Conservation (phyloP, 2,329 filamentous ascomycete species). For the Chaetomium strumarium region DNA sequence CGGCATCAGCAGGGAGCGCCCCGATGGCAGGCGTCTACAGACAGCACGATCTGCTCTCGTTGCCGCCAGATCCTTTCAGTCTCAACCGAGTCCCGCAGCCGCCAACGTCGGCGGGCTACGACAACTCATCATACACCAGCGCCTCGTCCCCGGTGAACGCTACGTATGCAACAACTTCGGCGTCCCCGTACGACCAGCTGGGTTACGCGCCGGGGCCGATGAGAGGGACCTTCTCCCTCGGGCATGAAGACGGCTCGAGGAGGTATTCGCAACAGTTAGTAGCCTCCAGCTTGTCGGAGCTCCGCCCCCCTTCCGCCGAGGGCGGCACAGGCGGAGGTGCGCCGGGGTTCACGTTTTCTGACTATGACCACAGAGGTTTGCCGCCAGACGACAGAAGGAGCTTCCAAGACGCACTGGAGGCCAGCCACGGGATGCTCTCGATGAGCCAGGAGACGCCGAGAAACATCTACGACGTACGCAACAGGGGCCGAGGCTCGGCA, state of each 20-base stretch:
- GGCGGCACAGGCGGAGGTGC: conserved; percentile 31
- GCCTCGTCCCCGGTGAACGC: conserved; percentile 61
- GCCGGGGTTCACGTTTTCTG: conserved; percentile 59
- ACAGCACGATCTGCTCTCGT: conserved; percentile 62
- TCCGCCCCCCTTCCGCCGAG: conserved; percentile 33
- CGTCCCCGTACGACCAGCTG: conserved; percentile 67
- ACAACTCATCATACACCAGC: conserved; percentile 62
- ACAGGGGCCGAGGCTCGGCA: conserved; percentile 61
- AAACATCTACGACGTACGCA: conserved; percentile 73
- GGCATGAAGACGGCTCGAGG: conserved; percentile 51
- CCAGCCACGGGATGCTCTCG: conserved; percentile 88
- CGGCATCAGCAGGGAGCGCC: conserved; percentile 68
- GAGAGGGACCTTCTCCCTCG: conserved; percentile 52
- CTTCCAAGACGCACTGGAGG: conserved; percentile 74
- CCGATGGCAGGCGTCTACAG: conserved; percentile 49
- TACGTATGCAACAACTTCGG: conserved; percentile 61
- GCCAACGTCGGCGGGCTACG: conserved; percentile 59
- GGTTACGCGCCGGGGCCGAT: conserved; percentile 65
- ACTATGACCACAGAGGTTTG: conserved; percentile 42
- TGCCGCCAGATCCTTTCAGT: conserved; percentile 68
- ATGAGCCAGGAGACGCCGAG: conserved; percentile 93
- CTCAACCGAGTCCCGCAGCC: conserved; percentile 57
- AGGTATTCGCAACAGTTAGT: conserved; percentile 78
- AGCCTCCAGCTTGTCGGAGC: conserved; percentile 18
- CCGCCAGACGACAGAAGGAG: conserved; percentile 43